Conservation (phyloP, 257 asterid genomes). For the Cruciata laevipes region DNA sequence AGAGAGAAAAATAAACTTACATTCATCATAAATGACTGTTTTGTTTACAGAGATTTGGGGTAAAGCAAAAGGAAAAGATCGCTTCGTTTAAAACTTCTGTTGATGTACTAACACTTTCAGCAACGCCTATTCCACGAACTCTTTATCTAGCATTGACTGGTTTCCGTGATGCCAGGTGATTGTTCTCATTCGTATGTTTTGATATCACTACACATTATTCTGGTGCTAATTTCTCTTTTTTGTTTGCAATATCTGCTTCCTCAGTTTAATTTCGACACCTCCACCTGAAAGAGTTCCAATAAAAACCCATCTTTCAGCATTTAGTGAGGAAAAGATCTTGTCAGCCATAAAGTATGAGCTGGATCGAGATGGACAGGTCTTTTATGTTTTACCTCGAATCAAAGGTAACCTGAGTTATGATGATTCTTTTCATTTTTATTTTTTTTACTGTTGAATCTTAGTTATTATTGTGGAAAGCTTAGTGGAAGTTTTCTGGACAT, state of each 20-base stretch:
- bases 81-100: constrained; percentile 96
- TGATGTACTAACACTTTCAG: constrained; percentile 96
- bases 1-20: background rate
- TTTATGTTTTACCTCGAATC: constrained; percentile 93
- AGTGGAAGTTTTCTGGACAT: background rate
- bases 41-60: constrained; percentile 83
- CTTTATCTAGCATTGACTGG: constrained; percentile 95
- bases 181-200: background rate
- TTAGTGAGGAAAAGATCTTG: constrained; percentile 54
- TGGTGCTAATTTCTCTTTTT: background rate
- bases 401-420: constrained; percentile 45
- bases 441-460: background rate
- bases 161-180: constrained; percentile 97
- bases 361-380: constrained; percentile 90
- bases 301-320: constrained; percentile 82
- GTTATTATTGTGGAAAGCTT: background rate
- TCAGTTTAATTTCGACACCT: constrained; percentile 87
- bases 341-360: constrained; percentile 81
- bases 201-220: background rate
- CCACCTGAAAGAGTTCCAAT: constrained; percentile 99
- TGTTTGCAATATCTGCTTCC: constrained; percentile 14
- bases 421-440: background rate
- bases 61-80: constrained; percentile 91
- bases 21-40: constrained; percentile 19
- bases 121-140: constrained; percentile 96